Evolutionary conservation across 371 early-diverging fungal genomes (phyloP).

Genomic region (Phascolomyces articulosus): DNA sequence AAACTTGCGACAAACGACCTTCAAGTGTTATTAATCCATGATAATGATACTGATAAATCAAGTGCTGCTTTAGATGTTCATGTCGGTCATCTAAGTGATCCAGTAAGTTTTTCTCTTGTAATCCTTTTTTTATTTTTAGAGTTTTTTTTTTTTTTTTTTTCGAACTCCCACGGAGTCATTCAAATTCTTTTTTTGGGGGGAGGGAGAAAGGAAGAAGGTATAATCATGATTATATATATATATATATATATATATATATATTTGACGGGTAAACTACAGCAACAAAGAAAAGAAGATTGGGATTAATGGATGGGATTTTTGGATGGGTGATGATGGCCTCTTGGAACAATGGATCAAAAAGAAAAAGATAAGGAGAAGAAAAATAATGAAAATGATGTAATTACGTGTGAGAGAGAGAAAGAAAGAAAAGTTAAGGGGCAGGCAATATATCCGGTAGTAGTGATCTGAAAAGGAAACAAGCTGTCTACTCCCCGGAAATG

Average conservation of each 20-base stretch:
- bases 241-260: too few species aligned
- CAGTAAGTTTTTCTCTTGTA: too few species aligned
- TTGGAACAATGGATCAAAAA: neutral
- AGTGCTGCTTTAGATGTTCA: constrained; percentile 92
- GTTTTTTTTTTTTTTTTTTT: neutral
- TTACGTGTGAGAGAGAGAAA: neutral
- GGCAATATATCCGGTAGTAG: neutral
- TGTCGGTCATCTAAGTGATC: constrained; percentile 89
- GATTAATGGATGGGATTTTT: too few species aligned
- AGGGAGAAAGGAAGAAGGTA: constrained; percentile 2
- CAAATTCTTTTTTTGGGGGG: neutral
- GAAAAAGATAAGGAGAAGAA: neutral
- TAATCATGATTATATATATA: neutral
- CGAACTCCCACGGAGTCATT: neutral
- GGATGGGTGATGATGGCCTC: too few species aligned
- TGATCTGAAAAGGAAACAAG: constrained; percentile 3
- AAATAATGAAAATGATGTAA: constrained; percentile 7
- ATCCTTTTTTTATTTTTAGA: neutral
- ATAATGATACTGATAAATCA: constrained; percentile 84
- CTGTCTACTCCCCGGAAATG: constrained; percentile 5
- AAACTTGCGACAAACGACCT: constrained; percentile 77
- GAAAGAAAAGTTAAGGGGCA: neutral
- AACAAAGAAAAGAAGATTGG: too few species aligned
- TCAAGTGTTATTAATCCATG: constrained; percentile 82
- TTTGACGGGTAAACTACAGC: too few species aligned